These are phyloP conservation scores for Paraconiothyrium sp. DNA, from an alignment of 2,329 filamentous ascomycete genomes.

Conservation along the genomic window DNA sequence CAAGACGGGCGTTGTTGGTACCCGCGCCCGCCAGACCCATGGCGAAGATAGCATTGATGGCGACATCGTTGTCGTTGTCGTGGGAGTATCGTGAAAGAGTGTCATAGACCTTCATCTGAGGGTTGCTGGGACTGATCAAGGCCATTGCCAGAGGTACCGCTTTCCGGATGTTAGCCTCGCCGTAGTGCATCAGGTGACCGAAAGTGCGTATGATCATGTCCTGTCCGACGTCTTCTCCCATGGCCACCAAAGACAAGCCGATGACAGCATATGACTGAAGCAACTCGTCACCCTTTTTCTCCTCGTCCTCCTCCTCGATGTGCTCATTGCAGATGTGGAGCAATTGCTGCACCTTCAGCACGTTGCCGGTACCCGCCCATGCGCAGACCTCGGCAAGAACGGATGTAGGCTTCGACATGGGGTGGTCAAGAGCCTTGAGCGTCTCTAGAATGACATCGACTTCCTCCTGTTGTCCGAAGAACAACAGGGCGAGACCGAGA, in stretches of 20 bases:
- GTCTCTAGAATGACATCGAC: slow-evolving; percentile 98
- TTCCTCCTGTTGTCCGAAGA: slow-evolving; percentile 96
- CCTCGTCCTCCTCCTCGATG: slow-evolving; percentile 88
- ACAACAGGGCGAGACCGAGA: slow-evolving; percentile 89
- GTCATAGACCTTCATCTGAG: slow-evolving; percentile 99
- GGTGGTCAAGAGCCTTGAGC: slow-evolving; percentile 94
- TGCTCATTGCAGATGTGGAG: slow-evolving; percentile 98
- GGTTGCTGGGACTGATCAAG: slow-evolving; percentile 95
- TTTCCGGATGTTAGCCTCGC: slow-evolving; percentile 95
- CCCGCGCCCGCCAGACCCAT: slow-evolving; percentile 97
- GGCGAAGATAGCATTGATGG: slow-evolving; percentile 97
- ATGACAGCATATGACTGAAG: slow-evolving; percentile 96
- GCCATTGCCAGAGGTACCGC: slow-evolving; percentile 97
- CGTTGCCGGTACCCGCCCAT: slow-evolving; percentile 96
- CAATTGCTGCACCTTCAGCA: slow-evolving; percentile 95
- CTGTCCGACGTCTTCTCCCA: slow-evolving; percentile 98
- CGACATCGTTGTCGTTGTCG: slow-evolving; percentile 98
- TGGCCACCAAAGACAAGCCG: slow-evolving; percentile 91
- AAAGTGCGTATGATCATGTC: slow-evolving; percentile 99
- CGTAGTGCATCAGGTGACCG: slow-evolving; percentile 98
- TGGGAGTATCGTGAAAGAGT: slow-evolving; percentile 97
- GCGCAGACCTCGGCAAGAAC: slow-evolving; percentile 96
- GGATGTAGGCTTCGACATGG: slow-evolving; percentile 94
- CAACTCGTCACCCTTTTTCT: slow-evolving; percentile 92
- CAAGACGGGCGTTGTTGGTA: slow-evolving; percentile 96